These are phyloP conservation scores for Lichtheimia ornata DNA, from an alignment of 371 early-diverging fungal genomes.

Conservation along the genomic window DNA sequence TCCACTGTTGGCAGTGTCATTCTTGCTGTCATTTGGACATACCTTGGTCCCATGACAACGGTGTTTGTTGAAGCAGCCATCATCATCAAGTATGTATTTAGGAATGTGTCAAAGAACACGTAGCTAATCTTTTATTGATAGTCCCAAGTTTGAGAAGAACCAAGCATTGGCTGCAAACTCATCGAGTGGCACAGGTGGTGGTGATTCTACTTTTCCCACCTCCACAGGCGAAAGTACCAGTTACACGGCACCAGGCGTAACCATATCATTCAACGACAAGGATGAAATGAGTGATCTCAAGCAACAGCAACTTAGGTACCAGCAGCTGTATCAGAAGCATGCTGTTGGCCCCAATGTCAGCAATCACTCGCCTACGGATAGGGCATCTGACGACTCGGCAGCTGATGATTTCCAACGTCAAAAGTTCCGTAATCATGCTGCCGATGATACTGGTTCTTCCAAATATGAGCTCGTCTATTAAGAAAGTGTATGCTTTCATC, in stretches of 20 bases:
- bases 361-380: neutral
- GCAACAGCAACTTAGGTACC: conserved; percentile 20
- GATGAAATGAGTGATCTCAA: conserved; percentile 17
- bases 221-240: neutral
- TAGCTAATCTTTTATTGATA: neutral
- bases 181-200: conserved; percentile 4
- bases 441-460: conserved; percentile 7
- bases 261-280: conserved; percentile 1
- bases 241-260: conserved; percentile 6
- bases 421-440: neutral
- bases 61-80: conserved; percentile 28
- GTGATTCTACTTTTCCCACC: neutral
- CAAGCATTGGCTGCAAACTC: conserved; percentile 6
- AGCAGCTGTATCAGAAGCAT: conserved; percentile 18
- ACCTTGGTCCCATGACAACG: conserved; percentile 24
- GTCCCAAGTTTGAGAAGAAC: conserved; percentile 19
- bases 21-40: conserved; percentile 28
- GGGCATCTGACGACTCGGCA: neutral
- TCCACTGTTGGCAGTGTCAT: conserved; percentile 19
- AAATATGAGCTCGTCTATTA: conserved; percentile 8
- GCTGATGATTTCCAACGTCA: neutral
- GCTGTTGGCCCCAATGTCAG: conserved; percentile 6
- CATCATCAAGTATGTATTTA: conserved; percentile 24
- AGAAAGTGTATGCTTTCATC: neutral
- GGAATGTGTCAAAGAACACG: neutral